phyloP scores from a whole-genome alignment of 129 eudicot species.

The Flaveria brownii region DNA sequence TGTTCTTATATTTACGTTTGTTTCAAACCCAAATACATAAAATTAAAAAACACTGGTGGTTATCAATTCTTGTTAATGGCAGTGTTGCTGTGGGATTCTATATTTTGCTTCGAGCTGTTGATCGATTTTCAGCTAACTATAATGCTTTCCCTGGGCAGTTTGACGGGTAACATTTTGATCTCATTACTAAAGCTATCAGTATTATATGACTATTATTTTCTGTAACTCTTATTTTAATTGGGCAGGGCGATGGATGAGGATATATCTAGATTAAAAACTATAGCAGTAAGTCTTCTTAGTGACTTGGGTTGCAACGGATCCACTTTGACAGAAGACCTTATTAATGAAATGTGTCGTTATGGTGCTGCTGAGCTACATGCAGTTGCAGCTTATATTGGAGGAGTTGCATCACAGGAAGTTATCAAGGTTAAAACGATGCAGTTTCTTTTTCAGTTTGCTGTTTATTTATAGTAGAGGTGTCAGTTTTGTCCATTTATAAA shows the following conservation, averaged over 20 bases:
- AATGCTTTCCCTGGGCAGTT: slow-evolving; percentile 91
- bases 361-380: slow-evolving; percentile 98
- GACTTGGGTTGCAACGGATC: slow-evolving; percentile 93
- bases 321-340: slow-evolving; percentile 83
- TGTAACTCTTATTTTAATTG: slow-evolving; percentile 3
- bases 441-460: slow-evolving; percentile 1
- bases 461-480: background rate
- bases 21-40: background rate
- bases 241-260: slow-evolving; percentile 93
- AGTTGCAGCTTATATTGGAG: slow-evolving; percentile 88
- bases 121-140: slow-evolving; percentile 79
- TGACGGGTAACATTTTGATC: slow-evolving; percentile 67
- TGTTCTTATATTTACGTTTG: background rate
- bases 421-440: slow-evolving; percentile 58
- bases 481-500: background rate
- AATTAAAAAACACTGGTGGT: background rate
- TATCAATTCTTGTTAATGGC: slow-evolving; percentile 14
- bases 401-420: slow-evolving; percentile 94
- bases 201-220: background rate
- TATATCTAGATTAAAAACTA: slow-evolving; percentile 80
- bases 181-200: slow-evolving; percentile 7
- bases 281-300: slow-evolving; percentile 68
- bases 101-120: slow-evolving; percentile 90
- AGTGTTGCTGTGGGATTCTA: slow-evolving; percentile 90
- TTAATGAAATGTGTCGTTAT: slow-evolving; percentile 91